phyloP scores from a whole-genome alignment of 2,329 filamentous ascomycete species.

The Colletotrichum sansevieriae region DNA sequence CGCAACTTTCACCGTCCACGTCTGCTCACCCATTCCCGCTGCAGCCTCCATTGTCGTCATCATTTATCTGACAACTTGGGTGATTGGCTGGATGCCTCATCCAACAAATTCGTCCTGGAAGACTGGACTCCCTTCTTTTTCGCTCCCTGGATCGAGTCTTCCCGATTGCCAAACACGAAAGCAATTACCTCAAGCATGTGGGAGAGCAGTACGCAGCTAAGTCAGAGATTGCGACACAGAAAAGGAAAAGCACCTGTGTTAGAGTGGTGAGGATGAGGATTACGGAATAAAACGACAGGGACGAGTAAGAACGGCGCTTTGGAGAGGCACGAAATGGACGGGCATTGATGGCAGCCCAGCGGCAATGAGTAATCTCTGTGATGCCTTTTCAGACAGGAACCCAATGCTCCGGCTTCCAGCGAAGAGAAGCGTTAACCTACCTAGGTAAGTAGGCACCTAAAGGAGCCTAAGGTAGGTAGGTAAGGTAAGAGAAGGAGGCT shows the following conservation, averaged over 20 bases:
- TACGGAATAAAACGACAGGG: no score
- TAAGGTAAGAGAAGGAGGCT: conserved; percentile 11
- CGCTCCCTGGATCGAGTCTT: neutral
- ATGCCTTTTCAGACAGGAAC: neutral
- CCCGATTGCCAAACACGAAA: neutral
- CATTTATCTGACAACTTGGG: conserved; percentile 5
- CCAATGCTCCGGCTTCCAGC: conserved; percentile 22
- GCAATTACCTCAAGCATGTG: conserved; percentile 16
- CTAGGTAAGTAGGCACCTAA: no score
- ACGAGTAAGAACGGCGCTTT: no score
- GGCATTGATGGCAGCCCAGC: no score
- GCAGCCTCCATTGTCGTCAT: conserved; percentile 30
- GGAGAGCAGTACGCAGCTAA: conserved; percentile 5
- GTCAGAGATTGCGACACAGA: conserved; percentile 25
- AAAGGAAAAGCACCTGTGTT: conserved; percentile 23
- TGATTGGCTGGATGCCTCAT: neutral
- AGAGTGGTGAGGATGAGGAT: neutral
- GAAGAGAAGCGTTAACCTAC: conserved; percentile 1
- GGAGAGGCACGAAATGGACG: no score
- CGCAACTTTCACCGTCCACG: no score
- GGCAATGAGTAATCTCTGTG: conserved; percentile 26
- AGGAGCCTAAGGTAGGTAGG: no score
- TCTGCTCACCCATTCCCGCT: conserved; percentile 8
- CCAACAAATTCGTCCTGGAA: neutral
- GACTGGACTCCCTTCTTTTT: conserved; percentile 3